Evolutionary conservation across 139 green algal genomes (phyloP).

Genomic region (Coccomyxa sp.): DNA sequence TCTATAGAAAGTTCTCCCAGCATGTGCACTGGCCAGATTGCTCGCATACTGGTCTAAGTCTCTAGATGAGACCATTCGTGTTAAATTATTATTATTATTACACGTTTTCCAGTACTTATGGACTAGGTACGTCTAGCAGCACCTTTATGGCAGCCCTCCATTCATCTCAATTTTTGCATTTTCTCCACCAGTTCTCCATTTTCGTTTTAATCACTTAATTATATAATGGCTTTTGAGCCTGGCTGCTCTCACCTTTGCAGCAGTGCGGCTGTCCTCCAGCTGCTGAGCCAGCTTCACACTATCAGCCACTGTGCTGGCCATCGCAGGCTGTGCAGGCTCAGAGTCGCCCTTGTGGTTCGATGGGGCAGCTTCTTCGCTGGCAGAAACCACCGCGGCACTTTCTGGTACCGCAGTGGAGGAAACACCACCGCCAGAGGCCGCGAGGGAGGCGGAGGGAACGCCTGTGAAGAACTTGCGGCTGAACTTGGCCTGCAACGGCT

Average conservation of each 20-base stretch:
- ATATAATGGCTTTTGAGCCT: too few species aligned
- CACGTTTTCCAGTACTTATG: too few species aligned
- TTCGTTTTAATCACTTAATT: too few species aligned
- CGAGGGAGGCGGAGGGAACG: conserved; percentile 18
- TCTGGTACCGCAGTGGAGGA: background rate
- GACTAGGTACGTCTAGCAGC: too few species aligned
- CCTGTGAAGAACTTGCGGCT: conserved; percentile 53
- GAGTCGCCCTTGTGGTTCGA: background rate
- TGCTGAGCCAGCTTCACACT: background rate
- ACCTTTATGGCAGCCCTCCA: too few species aligned
- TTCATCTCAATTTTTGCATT: background rate
- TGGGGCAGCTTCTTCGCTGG: background rate
- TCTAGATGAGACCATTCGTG: background rate
- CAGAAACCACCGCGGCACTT: background rate
- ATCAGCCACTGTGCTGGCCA: background rate
- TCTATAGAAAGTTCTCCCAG: background rate
- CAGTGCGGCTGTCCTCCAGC: background rate
- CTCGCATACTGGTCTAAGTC: background rate
- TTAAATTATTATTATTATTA: too few species aligned
- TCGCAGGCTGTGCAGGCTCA: background rate
- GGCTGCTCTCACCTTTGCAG: too few species aligned
- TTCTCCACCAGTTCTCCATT: background rate
- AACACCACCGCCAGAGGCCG: background rate
- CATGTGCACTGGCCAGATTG: background rate
- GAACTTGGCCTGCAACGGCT: conserved; percentile 40